Base-by-base conservation (phyloP, 352 stramenopile genomes). In the Globisporangium cederbergense region DNA sequence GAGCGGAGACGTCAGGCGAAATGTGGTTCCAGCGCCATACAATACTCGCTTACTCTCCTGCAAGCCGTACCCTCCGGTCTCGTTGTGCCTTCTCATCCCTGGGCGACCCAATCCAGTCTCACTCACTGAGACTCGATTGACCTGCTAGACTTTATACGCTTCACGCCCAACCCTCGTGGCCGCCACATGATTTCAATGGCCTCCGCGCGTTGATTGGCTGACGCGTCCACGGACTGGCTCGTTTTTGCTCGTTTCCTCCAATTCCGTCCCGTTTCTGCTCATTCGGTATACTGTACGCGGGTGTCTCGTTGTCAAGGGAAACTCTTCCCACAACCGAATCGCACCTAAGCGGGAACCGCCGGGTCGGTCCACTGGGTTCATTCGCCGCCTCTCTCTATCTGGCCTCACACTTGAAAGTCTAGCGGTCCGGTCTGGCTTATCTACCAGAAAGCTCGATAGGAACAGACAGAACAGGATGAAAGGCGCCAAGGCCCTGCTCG, bases 401-500 rank as follows among this genome's bases (percentile, higher is more conserved):
- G 47, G 22, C 25, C 50, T 57, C 51, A 57, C 51, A 43, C 30
- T 57, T 40, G 16, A 57, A 57, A 57, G 34, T 57, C 51, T 14
- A 47, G 42, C 32, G 18, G 53, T 16, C 16, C 10, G 32, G 42
- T 14, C 8, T 53, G 47, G 57, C 40, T 45, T 45, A 10, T 7
- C 3, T 45, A 45, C 40, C 40, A 45, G 32, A 54, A 54, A 32
- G 40, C 40, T 55, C 20, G 5, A 51, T n/a, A 16, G 28, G 20
- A 32, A n/a, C 13, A 55, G 22, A 55, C 49, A 8, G 22, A 28
- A 49, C 20, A 60, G 4, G 13, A 69, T 69, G 64, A 63, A 64
- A 56, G 50, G 57, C 40, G 64, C 57, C 18, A 59, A 51, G 34
- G 42, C 57, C 30, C 22, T 68, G 30, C 38, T 68, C 28, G 47